Evolutionary conservation across 805 yeast species (phyloP).

Genomic region (Wickerhamomyces bovis): DNA sequence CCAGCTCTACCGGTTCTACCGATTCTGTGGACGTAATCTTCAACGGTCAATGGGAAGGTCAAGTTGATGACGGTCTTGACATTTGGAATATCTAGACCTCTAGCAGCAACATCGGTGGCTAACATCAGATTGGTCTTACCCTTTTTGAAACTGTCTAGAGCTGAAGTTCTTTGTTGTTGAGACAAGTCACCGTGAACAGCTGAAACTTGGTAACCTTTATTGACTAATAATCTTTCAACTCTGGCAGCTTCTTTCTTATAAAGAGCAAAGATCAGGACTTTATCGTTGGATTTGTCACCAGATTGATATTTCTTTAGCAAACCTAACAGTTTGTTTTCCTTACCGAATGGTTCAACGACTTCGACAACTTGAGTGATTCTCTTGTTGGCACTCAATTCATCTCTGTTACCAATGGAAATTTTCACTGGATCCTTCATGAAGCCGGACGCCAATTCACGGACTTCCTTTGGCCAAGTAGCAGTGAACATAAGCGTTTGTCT

Average conservation of each 20-base stretch:
- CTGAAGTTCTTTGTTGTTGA: conserved; percentile 87
- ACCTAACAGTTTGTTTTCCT: conserved; percentile 70
- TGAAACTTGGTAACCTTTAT: conserved; percentile 75
- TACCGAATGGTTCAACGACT: conserved; percentile 74
- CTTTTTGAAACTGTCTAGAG: conserved; percentile 76
- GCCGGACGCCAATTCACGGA: conserved; percentile 80
- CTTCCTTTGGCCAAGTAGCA: conserved; percentile 99
- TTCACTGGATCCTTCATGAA: conserved; percentile 86
- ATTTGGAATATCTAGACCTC: conserved; percentile 96
- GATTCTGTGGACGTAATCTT: conserved; percentile 94
- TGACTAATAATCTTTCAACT: conserved; percentile 67
- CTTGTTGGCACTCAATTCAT: conserved; percentile 90
- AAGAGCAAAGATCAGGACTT: conserved; percentile 85
- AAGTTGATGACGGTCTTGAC: conserved; percentile 92
- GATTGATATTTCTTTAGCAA: conserved; percentile 70
- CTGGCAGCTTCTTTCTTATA: conserved; percentile 96
- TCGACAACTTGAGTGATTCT: conserved; percentile 91
- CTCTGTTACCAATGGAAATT: conserved; percentile 89
- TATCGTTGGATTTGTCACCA: conserved; percentile 63
- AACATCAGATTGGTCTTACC: conserved; percentile 72
- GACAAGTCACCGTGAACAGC: conserved; percentile 96
- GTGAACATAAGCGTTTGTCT: conserved; percentile 98
- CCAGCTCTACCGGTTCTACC: conserved; percentile 99
- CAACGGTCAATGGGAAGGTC: conserved; percentile 94
- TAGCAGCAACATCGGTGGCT: conserved; percentile 98